phyloP scores from a whole-genome alignment of 768 basidiomycete species.

The Leccinum olivaceopallidum region DNA sequence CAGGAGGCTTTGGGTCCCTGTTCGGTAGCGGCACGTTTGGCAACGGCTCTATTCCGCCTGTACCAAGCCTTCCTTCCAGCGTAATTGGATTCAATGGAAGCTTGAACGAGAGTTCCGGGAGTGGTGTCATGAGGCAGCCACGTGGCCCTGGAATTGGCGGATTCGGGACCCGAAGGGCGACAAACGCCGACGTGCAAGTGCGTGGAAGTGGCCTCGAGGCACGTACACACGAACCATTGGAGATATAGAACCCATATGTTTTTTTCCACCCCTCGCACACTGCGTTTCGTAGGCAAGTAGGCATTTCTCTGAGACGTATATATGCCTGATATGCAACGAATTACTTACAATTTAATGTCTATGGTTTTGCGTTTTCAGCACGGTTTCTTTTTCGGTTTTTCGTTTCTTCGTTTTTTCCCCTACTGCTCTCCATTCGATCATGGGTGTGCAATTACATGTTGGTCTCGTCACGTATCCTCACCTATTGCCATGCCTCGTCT shows the following conservation, averaged over 20 bases:
- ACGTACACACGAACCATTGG: slow-evolving; percentile 83
- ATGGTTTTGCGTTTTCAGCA: slow-evolving; percentile 15
- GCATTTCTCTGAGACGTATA: slow-evolving; percentile 22
- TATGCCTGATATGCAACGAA: slow-evolving; percentile 27
- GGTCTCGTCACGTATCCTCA: slow-evolving; percentile 7
- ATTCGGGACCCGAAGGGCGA: slow-evolving; percentile 59
- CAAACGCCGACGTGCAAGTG: slow-evolving; percentile 40
- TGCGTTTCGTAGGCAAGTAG: slow-evolving; percentile 21
- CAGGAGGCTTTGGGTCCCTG: slow-evolving; percentile 68
- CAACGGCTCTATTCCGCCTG: slow-evolving; percentile 58
- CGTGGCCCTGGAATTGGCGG: slow-evolving; percentile 79
- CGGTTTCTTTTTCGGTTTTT: slow-evolving; percentile 2
- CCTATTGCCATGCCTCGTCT: slow-evolving; percentile 1
- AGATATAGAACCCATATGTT: slow-evolving; percentile 52
- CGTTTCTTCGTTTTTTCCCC: not conserved
- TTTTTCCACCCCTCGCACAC: not conserved
- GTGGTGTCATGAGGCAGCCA: slow-evolving; percentile 78
- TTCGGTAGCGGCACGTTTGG: slow-evolving; percentile 50
- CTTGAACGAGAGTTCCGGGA: slow-evolving; percentile 35
- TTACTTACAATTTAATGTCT: slow-evolving; percentile 25
- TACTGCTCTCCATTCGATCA: slow-evolving; percentile 20
- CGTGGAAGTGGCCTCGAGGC: slow-evolving; percentile 74
- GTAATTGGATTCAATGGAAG: slow-evolving; percentile 48
- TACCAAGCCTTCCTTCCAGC: slow-evolving; percentile 71
- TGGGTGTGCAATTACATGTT: slow-evolving; percentile 15